Percentiles rank a stretch among this genome's conserved stretches.
phyloP scores from a whole-genome alignment of 2,329 filamentous ascomycete species.

The Cercospora canescens region DNA sequence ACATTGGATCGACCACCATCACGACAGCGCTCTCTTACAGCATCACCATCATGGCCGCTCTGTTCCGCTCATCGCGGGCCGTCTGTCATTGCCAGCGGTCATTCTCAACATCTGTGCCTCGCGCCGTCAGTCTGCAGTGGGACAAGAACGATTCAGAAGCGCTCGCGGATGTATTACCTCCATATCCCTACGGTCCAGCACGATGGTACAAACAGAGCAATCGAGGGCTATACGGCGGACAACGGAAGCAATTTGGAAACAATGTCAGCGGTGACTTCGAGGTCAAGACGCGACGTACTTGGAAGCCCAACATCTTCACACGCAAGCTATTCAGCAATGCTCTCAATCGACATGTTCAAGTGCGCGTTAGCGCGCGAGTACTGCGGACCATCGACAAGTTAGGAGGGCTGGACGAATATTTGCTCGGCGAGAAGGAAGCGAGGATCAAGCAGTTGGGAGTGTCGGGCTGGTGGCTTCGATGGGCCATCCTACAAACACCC shows the following conservation, averaged over 20 bases:
- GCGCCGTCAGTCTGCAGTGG: conserved; percentile 31
- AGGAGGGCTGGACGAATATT: conserved; percentile 88
- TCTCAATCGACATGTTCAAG: conserved; percentile 63
- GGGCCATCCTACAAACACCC: conserved; percentile 81
- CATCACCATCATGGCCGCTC: conserved; percentile 26
- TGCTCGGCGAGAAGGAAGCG: conserved; percentile 74
- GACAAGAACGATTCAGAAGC: conserved; percentile 34
- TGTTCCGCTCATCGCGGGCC: conserved; percentile 27
- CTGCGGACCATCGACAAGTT: conserved; percentile 70
- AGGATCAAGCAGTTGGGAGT: conserved; percentile 85
- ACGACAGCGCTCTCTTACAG: not conserved
- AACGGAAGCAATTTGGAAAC: conserved; percentile 77
- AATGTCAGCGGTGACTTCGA: conserved; percentile 67
- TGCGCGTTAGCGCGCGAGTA: conserved; percentile 69
- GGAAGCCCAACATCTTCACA: conserved; percentile 71
- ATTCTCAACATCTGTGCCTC: conserved; percentile 34
- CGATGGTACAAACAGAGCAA: conserved; percentile 78
- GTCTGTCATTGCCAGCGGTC: conserved; percentile 26
- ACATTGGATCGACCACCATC: not conserved
- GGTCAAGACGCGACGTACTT: conserved; percentile 69
- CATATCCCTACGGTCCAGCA: conserved; percentile 72
- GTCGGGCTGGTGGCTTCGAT: conserved; percentile 85
- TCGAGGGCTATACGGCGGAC: conserved; percentile 53
- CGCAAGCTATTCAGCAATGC: conserved; percentile 67
- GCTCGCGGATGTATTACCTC: conserved; percentile 39